Evolutionary conservation across 2,329 filamentous ascomycete species (phyloP).

Genomic region (Pestalotiopsis sp.): DNA sequence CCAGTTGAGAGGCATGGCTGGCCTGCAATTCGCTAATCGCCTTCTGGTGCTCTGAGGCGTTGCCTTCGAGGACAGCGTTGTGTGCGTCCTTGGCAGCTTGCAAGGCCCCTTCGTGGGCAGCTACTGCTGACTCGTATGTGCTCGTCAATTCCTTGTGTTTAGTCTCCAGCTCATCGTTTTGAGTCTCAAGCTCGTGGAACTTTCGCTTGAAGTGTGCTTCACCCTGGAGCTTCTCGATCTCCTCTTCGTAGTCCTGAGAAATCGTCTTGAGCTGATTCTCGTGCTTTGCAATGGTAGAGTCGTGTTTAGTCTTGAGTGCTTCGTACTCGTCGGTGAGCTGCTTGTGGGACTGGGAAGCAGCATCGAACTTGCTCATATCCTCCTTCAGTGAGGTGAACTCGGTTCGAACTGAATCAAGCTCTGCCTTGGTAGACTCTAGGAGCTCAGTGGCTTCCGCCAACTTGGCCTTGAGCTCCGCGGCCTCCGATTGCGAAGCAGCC

Average conservation of each 20-base stretch:
- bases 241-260: conserved; percentile 64
- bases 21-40: neutral
- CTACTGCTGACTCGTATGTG: conserved; percentile 34
- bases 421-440: conserved; percentile 39
- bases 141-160: conserved; percentile 29
- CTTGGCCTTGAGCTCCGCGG: conserved; percentile 40
- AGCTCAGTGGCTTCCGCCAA: conserved; percentile 30
- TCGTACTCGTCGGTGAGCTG: conserved; percentile 36
- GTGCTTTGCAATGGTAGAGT: conserved; percentile 48
- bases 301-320: conserved; percentile 52
- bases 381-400: conserved; percentile 51
- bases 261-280: conserved; percentile 60
- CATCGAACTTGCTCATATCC: conserved; percentile 47
- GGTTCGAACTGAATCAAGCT: conserved; percentile 50
- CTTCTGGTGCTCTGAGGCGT: conserved; percentile 45
- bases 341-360: conserved; percentile 40
- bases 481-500: conserved; percentile 42
- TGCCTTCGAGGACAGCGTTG: conserved; percentile 45
- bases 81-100: conserved; percentile 41
- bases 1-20: conserved; percentile 21
- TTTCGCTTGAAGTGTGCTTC: conserved; percentile 68
- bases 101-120: conserved; percentile 35
- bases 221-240: conserved; percentile 65
- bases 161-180: conserved; percentile 50
- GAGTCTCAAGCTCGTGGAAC: conserved; percentile 60